These are phyloP conservation scores for Annulohypoxylon truncatum DNA, from an alignment of 2,329 filamentous ascomycete species.

Conservation along the genomic window DNA sequence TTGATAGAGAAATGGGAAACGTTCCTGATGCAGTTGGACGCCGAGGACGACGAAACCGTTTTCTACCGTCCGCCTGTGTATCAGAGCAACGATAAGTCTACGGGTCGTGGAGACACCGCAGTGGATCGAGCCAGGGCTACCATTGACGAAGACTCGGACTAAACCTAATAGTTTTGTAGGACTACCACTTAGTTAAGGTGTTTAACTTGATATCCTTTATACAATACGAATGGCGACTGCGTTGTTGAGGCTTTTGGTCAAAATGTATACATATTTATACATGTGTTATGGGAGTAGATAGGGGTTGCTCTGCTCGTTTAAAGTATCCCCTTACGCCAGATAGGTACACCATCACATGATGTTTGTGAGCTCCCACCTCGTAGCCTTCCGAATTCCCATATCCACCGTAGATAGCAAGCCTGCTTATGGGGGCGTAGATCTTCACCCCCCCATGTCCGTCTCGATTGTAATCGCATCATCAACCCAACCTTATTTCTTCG, in stretches of 20 bases:
- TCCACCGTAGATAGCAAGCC: neutral
- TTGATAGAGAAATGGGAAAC: conserved; percentile 96
- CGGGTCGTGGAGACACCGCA: conserved; percentile 64
- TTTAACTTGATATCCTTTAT: conserved; percentile 34
- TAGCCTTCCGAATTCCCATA: neutral
- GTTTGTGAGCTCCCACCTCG: neutral
- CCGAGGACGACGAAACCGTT: conserved; percentile 83
- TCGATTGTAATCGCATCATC: neutral
- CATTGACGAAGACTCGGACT: conserved; percentile 71
- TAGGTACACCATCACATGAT: conserved; percentile 7
- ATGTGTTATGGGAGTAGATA: conserved; percentile 40
- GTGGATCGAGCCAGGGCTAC: conserved; percentile 69
- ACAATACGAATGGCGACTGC: conserved; percentile 12
- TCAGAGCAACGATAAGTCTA: conserved; percentile 60
- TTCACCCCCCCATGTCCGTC: neutral
- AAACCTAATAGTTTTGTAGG: conserved; percentile 44
- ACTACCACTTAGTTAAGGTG: conserved; percentile 1
- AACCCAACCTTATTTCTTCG: conserved; percentile 39
- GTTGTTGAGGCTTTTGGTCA: conserved; percentile 12
- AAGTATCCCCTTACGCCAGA: neutral
- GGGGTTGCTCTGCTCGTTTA: conserved; percentile 20
- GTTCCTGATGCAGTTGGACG: conserved; percentile 94
- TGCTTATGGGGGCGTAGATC: neutral
- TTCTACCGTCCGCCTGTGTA: conserved; percentile 74
- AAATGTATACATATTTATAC: conserved; percentile 49